Conservation (phyloP, 1,284 basidiomycete genomes). For the Xerocomus amazonicus region DNA sequence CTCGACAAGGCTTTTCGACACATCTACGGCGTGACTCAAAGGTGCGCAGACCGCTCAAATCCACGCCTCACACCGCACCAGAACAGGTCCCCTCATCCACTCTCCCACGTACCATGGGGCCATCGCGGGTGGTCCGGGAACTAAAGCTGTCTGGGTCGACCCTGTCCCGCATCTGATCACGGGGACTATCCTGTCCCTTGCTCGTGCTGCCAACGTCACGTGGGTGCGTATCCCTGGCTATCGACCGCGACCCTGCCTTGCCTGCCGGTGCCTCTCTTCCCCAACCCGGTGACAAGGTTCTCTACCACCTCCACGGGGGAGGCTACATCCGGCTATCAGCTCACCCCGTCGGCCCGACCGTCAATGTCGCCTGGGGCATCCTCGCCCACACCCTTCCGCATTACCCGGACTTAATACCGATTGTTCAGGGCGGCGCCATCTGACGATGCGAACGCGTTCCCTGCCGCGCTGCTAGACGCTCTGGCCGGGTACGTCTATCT, state of each 20-base stretch:
- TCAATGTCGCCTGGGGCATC: slow-evolving; percentile 28
- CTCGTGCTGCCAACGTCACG: slow-evolving; percentile 21
- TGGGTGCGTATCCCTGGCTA: slow-evolving; percentile 36
- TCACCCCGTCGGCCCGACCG: slow-evolving; percentile 24
- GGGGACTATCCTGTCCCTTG: slow-evolving; percentile 14
- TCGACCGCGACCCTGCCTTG: slow-evolving; percentile 22
- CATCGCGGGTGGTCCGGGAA: slow-evolving; percentile 13
- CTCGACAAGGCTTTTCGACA: slow-evolving; percentile 16
- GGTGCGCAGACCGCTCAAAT: slow-evolving; percentile 10
- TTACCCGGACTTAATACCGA: slow-evolving; percentile 42
- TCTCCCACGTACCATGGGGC: slow-evolving; percentile 18
- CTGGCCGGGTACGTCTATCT: slow-evolving; percentile 50
- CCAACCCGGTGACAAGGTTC: slow-evolving; percentile 33
- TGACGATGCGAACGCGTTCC: slow-evolving; percentile 39
- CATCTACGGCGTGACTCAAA: slow-evolving; percentile 13
- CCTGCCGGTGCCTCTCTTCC: slow-evolving; percentile 20
- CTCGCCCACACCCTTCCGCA: slow-evolving; percentile 19
- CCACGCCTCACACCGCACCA: neutral
- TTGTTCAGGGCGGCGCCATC: slow-evolving; percentile 32
- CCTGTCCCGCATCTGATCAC: slow-evolving; percentile 23
- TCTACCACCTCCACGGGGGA: slow-evolving; percentile 36
- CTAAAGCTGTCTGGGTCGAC: slow-evolving; percentile 25
- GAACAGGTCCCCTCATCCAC: slow-evolving; percentile 16
- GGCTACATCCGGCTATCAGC: slow-evolving; percentile 28
- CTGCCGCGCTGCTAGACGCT: slow-evolving; percentile 52